Evolutionary conservation across 139 green algal genomes (phyloP).

Genomic region (Volvox africanus): DNA sequence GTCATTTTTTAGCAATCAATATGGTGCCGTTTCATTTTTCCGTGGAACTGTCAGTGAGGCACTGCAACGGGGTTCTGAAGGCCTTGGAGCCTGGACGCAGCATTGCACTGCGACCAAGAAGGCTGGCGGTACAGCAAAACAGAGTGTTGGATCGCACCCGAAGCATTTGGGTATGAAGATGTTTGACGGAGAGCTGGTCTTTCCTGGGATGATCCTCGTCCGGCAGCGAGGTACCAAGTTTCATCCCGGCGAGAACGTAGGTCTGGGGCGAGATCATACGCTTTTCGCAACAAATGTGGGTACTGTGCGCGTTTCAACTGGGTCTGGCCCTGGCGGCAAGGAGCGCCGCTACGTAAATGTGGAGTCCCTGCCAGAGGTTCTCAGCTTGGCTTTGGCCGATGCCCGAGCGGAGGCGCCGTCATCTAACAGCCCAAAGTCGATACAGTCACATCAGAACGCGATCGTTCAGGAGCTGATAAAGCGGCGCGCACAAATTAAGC

Average conservation of each 20-base stretch:
- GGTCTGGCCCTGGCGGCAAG: constrained; percentile 27
- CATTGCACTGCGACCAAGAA: constrained; percentile 70
- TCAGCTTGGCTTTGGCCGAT: not conserved
- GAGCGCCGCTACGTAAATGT: constrained; percentile 32
- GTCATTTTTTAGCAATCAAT: not conserved
- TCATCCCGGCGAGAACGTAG: constrained; percentile 87
- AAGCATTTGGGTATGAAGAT: constrained; percentile 96
- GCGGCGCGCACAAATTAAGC: constrained; percentile 29
- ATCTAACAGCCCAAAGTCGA: not conserved
- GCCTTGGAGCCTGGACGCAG: not conserved
- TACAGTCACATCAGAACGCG: not conserved
- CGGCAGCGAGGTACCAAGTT: constrained; percentile 93
- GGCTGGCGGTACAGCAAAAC: constrained; percentile 74
- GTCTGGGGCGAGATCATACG: constrained; percentile 88
- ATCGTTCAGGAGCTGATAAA: constrained; percentile 22
- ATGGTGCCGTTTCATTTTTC: not conserved
- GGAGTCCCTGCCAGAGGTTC: constrained; percentile 10
- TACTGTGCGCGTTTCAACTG: constrained; percentile 75
- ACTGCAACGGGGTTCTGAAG: not conserved
- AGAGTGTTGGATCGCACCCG: constrained; percentile 85
- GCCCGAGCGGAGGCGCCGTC: not conserved
- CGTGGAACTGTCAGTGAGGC: not conserved
- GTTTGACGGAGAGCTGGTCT: constrained; percentile 79
- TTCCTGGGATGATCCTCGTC: constrained; percentile 94
- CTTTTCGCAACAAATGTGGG: constrained; percentile 85